Base-by-base conservation (phyloP, 495 filamentous ascomycete genomes). In the Podospora conica region DNA sequence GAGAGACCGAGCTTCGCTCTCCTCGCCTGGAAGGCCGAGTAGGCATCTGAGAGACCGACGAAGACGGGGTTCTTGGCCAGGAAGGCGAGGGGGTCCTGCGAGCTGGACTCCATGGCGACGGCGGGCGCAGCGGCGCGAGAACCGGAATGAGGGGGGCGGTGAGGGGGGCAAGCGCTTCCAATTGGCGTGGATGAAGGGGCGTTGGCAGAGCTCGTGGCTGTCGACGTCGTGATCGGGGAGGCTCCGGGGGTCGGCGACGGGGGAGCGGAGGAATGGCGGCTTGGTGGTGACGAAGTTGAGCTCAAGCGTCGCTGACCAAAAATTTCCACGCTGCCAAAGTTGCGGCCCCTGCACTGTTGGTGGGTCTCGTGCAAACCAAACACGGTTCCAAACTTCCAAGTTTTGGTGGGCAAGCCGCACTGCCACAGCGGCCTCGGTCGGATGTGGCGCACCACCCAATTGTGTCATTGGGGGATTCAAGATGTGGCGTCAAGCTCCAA, bases 1-100 rank as follows among this genome's bases (percentile, higher is more conserved):
- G 89, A 84, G 60, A 99, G 83, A 66, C 93, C 94, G 68, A 99
- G 85, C 76, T 88, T 87, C 69, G 86, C 90, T 81, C 95, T 88
- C 79, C 90, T 86, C 65, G 94, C 90, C 57, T 88, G 87, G 77
- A 98, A 98, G 53, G 87, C 85, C 66, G 77, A 82, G 80, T 95
- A 96, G 77, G 86, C 87, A 82, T 96, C 90, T 78, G 84, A 83
- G 67, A 96, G 73, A 61, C 86, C 81, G 60, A 84, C 80, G 65
- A 85, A 81, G 55, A 94, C 78, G 61, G 90, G 83, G 73, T 96
- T 97, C 65, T 88, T 84, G 67, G 82, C 84, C 55, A 96, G 71
- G 74, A 91, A 87, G 60, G 83, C 86, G 61, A 91, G 76, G 20
- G 88, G 81, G 74, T 82, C 84, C 69, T 85, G 75, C 69, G 74